Base-by-base conservation (phyloP, 495 filamentous ascomycete species). In the Xylaria nigripes region DNA sequence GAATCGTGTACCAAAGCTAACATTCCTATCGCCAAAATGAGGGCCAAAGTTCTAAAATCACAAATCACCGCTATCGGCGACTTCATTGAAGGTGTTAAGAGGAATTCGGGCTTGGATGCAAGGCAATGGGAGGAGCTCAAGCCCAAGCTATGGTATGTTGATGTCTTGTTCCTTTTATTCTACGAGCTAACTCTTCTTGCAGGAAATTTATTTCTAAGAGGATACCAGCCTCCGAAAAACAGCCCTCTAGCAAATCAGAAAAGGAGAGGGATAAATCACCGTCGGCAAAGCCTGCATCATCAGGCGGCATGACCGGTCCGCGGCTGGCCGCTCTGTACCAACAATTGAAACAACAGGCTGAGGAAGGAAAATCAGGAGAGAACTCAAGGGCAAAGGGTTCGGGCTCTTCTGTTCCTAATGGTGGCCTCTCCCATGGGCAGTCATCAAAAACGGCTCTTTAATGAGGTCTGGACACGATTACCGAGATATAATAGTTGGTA, bases 11-110 rank as follows among this genome's bases (percentile, higher is more conserved):
- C 58, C 58, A 75, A 70, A 52, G 69, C 74, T 30, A 69, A 65
- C 5, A 68, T 70, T 34, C 71, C 72, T 16, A 62, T 67, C 21
- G 68, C 68, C 2, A 76, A 76, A 48, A 70, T 73, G 25, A 61
- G 73, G 48, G 73, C 73, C 18, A 73, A 74, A 49, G 67, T 75
- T 25, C 49, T 76, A 13, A 73, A 73, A 38, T 70, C 68, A 15
- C 70, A 76, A 51, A 71, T 75, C 23, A 72, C 69, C 6, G 59
- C 65, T 2, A 75, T 76, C 50, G 74, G 74, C 38, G 67, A 72
- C 44, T 75, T 72, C 51, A 68, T 76, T 10, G 68, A 68, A 47
- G 59, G 63, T 45, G 59, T 76, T 27, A 67, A 66, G 13, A 60
- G 72, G 54, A 71, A 68, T 16, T 66, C 63, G 18, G 66, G 61